Conservation (phyloP, 495 filamentous ascomycete genomes). For the Penicillium malachiteum region DNA sequence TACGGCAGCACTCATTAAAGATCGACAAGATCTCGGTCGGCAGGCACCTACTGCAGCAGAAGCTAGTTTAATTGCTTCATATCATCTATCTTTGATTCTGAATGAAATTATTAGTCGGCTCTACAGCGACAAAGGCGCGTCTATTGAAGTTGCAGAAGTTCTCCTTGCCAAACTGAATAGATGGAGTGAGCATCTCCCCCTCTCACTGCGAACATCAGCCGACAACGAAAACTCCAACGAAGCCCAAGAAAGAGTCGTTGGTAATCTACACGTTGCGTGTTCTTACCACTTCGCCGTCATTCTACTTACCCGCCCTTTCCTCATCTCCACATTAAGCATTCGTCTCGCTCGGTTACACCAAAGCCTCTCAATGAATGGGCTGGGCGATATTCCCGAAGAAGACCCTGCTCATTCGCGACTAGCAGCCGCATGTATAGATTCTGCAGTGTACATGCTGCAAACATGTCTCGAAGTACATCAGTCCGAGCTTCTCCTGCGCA, state of each 20-base stretch:
- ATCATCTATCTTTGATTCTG: conserved; percentile 32
- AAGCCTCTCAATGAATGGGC: conserved; percentile 11
- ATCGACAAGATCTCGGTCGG: conserved; percentile 11
- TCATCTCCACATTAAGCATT: conserved; percentile 37
- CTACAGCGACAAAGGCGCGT: conserved; percentile 33
- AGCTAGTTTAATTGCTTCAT: conserved; percentile 33
- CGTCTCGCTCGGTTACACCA: conserved; percentile 36
- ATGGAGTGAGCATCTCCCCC: conserved; percentile 36
- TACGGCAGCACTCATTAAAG: conserved; percentile 29
- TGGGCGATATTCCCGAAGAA: conserved; percentile 17
- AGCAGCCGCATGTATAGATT: conserved; percentile 38
- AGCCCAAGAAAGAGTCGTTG: conserved; percentile 32
- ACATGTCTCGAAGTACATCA: conserved; percentile 38
- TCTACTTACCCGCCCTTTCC: conserved; percentile 40
- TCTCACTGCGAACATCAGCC: conserved; percentile 21
- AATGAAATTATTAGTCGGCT: conserved; percentile 36
- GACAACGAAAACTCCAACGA: conserved; percentile 18
- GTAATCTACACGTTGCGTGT: conserved; percentile 41
- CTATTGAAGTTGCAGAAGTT: conserved; percentile 32
- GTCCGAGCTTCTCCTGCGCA: conserved; percentile 31
- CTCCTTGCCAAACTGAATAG: conserved; percentile 34
- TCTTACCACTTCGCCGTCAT: conserved; percentile 46
- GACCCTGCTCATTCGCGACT: conserved; percentile 36
- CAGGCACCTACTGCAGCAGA: conserved; percentile 6
- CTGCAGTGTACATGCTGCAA: conserved; percentile 43